Evolutionary conservation across 352 stramenopile genomes (phyloP).

Genomic region (Phytophthora citricola): DNA sequence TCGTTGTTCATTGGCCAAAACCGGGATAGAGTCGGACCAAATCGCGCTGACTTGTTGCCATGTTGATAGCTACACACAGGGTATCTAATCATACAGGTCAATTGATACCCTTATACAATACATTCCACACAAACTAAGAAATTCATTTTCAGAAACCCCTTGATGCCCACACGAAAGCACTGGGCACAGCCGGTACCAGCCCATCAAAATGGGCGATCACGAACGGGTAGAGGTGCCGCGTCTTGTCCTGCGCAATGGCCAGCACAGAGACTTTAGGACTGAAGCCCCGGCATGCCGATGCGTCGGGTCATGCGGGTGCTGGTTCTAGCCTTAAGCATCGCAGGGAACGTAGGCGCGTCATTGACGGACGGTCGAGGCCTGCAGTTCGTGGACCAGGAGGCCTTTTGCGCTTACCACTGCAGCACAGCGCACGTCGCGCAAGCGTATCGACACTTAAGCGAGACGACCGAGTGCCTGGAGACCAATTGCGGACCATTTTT

Average conservation of each 20-base stretch:
- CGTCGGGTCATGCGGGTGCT: slow-evolving; percentile 26
- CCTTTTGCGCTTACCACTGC: slow-evolving; percentile 74
- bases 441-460: slow-evolving; percentile 47
- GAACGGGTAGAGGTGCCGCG: slow-evolving; percentile 22
- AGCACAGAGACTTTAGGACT: slow-evolving; percentile 37
- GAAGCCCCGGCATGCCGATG: slow-evolving; percentile 25
- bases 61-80: slow-evolving; percentile 16
- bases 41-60: slow-evolving; percentile 10
- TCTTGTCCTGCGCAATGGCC: slow-evolving; percentile 17
- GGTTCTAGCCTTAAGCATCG: slow-evolving; percentile 17
- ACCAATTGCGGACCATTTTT: slow-evolving; percentile 35
- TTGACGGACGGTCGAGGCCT: slow-evolving; percentile 45
- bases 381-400: slow-evolving; percentile 50
- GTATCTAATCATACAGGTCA: not conserved
- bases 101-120: not conserved
- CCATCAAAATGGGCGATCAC: slow-evolving; percentile 30
- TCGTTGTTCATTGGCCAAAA: slow-evolving; percentile 14
- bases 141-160: slow-evolving; percentile 2
- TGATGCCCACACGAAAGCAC: slow-evolving; percentile 6
- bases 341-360: not conserved
- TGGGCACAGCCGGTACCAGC: slow-evolving; percentile 4
- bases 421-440: slow-evolving; percentile 49
- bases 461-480: slow-evolving; percentile 43
- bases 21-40: slow-evolving; percentile 12
- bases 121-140: not conserved